phyloP scores from a whole-genome alignment of 2,329 filamentous ascomycete genomes.

The Calonectria pteridis region DNA sequence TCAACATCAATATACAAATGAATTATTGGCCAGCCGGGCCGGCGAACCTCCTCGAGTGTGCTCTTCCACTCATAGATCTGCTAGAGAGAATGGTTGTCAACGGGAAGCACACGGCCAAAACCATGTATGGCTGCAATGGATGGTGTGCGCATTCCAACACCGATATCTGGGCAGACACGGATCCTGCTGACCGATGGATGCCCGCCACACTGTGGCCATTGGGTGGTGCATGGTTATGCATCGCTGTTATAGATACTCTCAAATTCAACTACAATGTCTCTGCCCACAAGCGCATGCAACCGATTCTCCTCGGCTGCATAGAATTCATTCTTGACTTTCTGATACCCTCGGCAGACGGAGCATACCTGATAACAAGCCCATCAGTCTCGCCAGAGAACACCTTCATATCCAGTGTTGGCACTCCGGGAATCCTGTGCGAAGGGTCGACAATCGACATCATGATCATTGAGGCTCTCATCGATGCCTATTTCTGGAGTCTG shows the following conservation, averaged over 20 bases:
- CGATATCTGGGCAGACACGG: constrained; percentile 55
- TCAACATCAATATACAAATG: constrained; percentile 67
- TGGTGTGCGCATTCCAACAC: constrained; percentile 55
- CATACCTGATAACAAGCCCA: constrained; percentile 42
- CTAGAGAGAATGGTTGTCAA: constrained; percentile 38
- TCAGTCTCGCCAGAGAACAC: constrained; percentile 44
- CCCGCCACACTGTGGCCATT: constrained; percentile 43
- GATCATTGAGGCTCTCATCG: constrained; percentile 31
- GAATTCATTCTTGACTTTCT: constrained; percentile 56
- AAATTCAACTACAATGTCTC: constrained; percentile 35
- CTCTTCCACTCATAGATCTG: constrained; percentile 54
- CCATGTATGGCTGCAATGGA: constrained; percentile 54
- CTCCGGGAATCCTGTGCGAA: constrained; percentile 37
- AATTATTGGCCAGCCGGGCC: constrained; percentile 61
- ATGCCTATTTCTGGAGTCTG: constrained; percentile 35
- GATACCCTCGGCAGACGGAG: constrained; percentile 44
- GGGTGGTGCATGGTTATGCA: constrained; percentile 42
- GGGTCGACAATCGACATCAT: constrained; percentile 44
- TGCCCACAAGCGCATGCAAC: constrained; percentile 39
- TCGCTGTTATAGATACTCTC: constrained; percentile 40
- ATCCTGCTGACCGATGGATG: constrained; percentile 51
- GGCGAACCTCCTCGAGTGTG: constrained; percentile 53
- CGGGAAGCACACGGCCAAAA: constrained; percentile 49
- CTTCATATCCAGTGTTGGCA: constrained; percentile 29
- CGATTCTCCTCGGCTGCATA: constrained; percentile 50